These are phyloP conservation scores for Microcyclospora tardicrescens DNA, from an alignment of 2,329 filamentous ascomycete genomes.

Conservation along the genomic window DNA sequence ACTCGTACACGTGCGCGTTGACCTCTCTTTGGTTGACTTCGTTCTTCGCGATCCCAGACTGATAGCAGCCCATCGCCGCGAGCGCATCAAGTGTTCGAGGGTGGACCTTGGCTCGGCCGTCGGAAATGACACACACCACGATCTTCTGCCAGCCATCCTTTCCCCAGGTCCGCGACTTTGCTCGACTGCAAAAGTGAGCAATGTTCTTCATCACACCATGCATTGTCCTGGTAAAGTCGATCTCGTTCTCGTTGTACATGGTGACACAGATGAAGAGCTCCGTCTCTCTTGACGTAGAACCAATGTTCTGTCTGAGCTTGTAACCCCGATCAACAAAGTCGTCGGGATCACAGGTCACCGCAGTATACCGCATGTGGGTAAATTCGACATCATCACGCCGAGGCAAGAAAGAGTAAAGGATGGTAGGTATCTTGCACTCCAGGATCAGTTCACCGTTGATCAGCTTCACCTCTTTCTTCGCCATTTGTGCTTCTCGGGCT, in stretches of 20 bases:
- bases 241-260: slow-evolving; percentile 99
- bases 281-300: slow-evolving; percentile 70
- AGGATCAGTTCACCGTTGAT: slow-evolving; percentile 97
- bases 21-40: slow-evolving; percentile 92
- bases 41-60: slow-evolving; percentile 97
- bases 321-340: slow-evolving; percentile 83
- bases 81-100: slow-evolving; percentile 85
- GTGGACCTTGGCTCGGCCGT: slow-evolving; percentile 87
- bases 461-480: slow-evolving; percentile 84
- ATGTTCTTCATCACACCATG: slow-evolving; percentile 98
- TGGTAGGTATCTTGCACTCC: slow-evolving; percentile 98
- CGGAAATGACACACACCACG: slow-evolving; percentile 90
- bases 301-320: slow-evolving; percentile 83
- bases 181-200: slow-evolving; percentile 84
- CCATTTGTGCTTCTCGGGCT: slow-evolving; percentile 74
- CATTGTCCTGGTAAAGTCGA: slow-evolving; percentile 94
- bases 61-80: slow-evolving; percentile 94
- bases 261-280: slow-evolving; percentile 95
- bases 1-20: slow-evolving; percentile 95
- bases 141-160: slow-evolving; percentile 98
- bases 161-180: slow-evolving; percentile 89
- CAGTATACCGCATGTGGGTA: slow-evolving; percentile 97
- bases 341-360: slow-evolving; percentile 94
- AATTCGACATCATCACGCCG: slow-evolving; percentile 89
- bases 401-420: slow-evolving; percentile 91